Evolutionary conservation across 1,284 basidiomycete genomes (phyloP).

Genomic region (Malassezia arunalokei): DNA sequence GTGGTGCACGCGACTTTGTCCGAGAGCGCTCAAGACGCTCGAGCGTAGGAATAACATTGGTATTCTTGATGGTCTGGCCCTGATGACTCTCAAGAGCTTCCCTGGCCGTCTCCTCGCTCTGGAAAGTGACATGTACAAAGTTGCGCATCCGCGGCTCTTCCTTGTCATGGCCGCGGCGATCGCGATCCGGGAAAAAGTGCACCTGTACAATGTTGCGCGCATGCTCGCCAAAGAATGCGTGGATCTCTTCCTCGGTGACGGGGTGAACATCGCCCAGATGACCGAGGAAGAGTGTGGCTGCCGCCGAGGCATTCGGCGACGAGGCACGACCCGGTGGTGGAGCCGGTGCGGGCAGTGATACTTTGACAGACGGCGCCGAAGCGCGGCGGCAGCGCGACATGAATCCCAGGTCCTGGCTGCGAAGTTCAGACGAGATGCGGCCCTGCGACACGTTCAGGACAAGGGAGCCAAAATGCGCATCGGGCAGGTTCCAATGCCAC

Average conservation of each 20-base stretch:
- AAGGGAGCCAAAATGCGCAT: constrained; percentile 79
- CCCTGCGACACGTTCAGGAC: constrained; percentile 81
- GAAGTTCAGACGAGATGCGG: constrained; percentile 77
- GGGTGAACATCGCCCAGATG: constrained; percentile 31
- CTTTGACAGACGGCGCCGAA: background rate
- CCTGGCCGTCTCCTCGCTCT: background rate
- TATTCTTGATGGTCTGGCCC: constrained; percentile 15
- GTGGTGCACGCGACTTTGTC: background rate
- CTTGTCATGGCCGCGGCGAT: constrained; percentile 4
- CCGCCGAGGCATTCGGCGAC: constrained; percentile 2
- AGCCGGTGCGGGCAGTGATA: constrained; percentile 5
- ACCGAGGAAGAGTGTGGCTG: constrained; percentile 25
- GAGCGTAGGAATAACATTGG: constrained; percentile 12
- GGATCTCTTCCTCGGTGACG: constrained; percentile 26
- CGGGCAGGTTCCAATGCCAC: constrained; percentile 94
- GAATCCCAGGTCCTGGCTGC: constrained; percentile 91
- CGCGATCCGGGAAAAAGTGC: constrained; percentile 20
- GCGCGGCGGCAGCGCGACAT: constrained; percentile 60
- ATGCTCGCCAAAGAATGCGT: constrained; percentile 31
- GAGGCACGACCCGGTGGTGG: background rate
- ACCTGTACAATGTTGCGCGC: constrained; percentile 21
- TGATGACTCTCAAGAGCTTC: constrained; percentile 6
- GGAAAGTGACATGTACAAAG: constrained; percentile 15
- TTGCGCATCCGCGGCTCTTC: constrained; percentile 10
- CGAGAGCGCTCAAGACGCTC: constrained; percentile 10